Conservation (phyloP, 176 grass and related monocot species). For the Thalia dealbata region DNA sequence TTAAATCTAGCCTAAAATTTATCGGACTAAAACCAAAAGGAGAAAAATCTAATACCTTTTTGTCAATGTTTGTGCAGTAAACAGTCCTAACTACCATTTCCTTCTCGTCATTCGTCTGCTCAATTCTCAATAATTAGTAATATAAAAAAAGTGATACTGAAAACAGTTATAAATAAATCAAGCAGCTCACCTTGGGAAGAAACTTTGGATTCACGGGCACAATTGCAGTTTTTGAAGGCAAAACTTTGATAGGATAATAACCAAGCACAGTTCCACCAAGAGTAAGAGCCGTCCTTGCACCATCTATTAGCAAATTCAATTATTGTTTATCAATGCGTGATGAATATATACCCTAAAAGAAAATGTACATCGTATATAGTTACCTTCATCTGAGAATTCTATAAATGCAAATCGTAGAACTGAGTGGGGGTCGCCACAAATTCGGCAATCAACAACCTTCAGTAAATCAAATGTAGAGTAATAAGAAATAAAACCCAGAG, state of each 20-base stretch:
- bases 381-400: conserved; percentile 91
- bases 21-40: not conserved
- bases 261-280: conserved; percentile 65
- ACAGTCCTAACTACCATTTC: conserved; percentile 88
- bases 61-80: conserved; percentile 98
- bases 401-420: conserved; percentile 91
- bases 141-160: not conserved
- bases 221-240: conserved; percentile 91
- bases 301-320: conserved; percentile 37
- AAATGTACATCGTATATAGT: not conserved
- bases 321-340: not conserved
- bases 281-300: conserved; percentile 62
- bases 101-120: conserved; percentile 67
- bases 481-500: not conserved
- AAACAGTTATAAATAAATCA: not conserved
- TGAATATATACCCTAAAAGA: not conserved
- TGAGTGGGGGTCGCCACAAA: conserved; percentile 83
- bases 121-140: not conserved
- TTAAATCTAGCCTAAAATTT: not conserved
- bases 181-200: conserved; percentile 54
- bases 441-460: conserved; percentile 88
- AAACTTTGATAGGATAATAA: conserved; percentile 77
- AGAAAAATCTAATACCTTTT: conserved; percentile 39
- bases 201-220: conserved; percentile 89
- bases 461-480: conserved; percentile 9